Percentiles rank a stretch among this genome's conserved stretches.
phyloP scores from a whole-genome alignment of 2,329 filamentous ascomycete genomes.

The Claviceps pazoutovae region DNA sequence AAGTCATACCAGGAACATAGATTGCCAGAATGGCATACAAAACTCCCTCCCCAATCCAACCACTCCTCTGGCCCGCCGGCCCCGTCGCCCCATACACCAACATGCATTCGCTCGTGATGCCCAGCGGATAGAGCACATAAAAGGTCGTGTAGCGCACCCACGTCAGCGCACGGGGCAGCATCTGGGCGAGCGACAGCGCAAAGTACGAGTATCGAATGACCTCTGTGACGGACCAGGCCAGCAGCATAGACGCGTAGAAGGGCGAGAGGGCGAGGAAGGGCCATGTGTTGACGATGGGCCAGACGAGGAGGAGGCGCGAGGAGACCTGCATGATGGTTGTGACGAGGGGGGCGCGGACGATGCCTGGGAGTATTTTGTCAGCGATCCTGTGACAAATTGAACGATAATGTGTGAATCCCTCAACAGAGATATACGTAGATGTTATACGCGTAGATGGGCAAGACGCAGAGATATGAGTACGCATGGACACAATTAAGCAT shows the following conservation, averaged over 20 bases:
- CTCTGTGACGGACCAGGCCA: slow-evolving; percentile 83
- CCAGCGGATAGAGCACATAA: slow-evolving; percentile 81
- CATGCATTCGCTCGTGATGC: slow-evolving; percentile 76
- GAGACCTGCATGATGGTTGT: slow-evolving; percentile 88
- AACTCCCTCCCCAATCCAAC: slow-evolving; percentile 37
- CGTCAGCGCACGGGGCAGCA: slow-evolving; percentile 50
- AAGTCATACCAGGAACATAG: slow-evolving; percentile 65
- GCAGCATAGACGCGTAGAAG: slow-evolving; percentile 63
- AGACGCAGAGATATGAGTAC: too few relatives aligned
- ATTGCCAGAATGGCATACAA: slow-evolving; percentile 53
- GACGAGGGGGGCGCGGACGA: slow-evolving; percentile 72
- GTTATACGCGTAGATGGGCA: too few relatives aligned
- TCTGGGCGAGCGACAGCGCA: slow-evolving; percentile 52
- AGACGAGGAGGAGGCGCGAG: slow-evolving; percentile 76
- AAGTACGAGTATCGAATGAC: slow-evolving; percentile 91
- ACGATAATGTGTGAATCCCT: too few relatives aligned
- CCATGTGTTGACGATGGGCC: slow-evolving; percentile 67
- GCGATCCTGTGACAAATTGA: too few relatives aligned
- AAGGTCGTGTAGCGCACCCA: slow-evolving; percentile 92
- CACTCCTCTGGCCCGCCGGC: slow-evolving; percentile 32
- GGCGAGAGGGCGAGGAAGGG: slow-evolving; percentile 46
- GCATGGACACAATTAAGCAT: too few relatives aligned
- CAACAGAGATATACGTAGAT: too few relatives aligned
- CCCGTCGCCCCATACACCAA: slow-evolving; percentile 59
- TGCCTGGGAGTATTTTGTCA: slow-evolving; percentile 31